phyloP scores from a whole-genome alignment of 75 land plant genomes.

The Ceratopteris richardii region DNA sequence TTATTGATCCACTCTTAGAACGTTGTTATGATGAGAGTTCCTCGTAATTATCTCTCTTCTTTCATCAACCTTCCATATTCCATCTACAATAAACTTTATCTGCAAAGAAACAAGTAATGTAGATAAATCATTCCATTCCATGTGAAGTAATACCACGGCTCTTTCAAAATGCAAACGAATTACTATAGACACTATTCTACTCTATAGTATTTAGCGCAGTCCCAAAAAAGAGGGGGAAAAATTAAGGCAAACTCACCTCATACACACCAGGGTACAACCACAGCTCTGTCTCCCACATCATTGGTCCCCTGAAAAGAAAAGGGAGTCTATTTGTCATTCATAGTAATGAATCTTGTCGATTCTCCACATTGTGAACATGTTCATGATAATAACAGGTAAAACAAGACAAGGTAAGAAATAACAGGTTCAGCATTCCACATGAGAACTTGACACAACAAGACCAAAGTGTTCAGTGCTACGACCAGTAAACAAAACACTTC shows the following conservation, averaged over 20 bases:
- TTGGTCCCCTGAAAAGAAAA: conserved; percentile 30
- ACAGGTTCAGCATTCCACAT: not conserved
- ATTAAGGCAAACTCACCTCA: conserved; percentile 38
- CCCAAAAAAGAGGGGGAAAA: not conserved
- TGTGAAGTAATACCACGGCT: too few relatives aligned
- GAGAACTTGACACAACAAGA: not conserved
- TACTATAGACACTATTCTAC: too few relatives aligned
- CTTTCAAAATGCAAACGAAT: too few relatives aligned
- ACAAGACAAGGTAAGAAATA: not conserved
- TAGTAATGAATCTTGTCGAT: too few relatives aligned
- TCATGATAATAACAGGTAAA: conserved; percentile 1
- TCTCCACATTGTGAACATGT: too few relatives aligned
- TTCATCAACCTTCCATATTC: conserved; percentile 30
- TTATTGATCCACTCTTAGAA: conserved; percentile 24
- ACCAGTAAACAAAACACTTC: not conserved
- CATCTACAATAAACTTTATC: conserved; percentile 42
- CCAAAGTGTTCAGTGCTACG: too few relatives aligned
- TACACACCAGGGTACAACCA: conserved; percentile 87
- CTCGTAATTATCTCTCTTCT: conserved; percentile 22
- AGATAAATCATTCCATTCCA: not conserved
- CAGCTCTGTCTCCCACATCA: conserved; percentile 46
- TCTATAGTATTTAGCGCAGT: too few relatives aligned
- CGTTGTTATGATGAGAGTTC: conserved; percentile 20
- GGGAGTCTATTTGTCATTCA: too few relatives aligned
- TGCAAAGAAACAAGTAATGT: not conserved